Conservation (phyloP, 805 yeast species). For the Teunomyces aglyptinius region DNA sequence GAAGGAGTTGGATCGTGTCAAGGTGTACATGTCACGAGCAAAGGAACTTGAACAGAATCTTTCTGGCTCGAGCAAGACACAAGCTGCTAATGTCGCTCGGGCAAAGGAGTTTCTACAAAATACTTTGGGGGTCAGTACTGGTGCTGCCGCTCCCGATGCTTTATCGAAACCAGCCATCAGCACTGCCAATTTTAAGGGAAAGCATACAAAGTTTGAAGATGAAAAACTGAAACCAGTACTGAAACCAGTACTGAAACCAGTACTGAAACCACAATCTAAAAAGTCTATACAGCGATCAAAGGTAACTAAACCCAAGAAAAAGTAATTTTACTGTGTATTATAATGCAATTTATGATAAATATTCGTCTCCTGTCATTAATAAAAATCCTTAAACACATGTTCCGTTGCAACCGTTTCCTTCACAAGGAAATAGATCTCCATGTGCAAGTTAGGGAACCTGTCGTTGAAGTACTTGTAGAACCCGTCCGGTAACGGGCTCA, state of each 20-base stretch:
- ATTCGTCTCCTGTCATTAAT: constrained; percentile 13
- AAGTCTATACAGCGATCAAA: background rate
- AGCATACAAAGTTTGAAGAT: constrained; percentile 49
- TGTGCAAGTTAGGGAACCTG: constrained; percentile 74
- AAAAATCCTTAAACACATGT: constrained; percentile 49
- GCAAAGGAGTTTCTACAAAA: constrained; percentile 47
- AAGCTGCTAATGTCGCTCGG: constrained; percentile 27
- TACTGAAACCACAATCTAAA: constrained; percentile 1
- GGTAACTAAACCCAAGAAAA: constrained; percentile 6
- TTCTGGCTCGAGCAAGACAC: constrained; percentile 16
- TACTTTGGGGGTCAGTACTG: constrained; percentile 38
- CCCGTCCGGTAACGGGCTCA: constrained; percentile 83
- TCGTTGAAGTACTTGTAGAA: constrained; percentile 73
- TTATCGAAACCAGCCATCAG: constrained; percentile 51
- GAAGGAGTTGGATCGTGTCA: constrained; percentile 64
- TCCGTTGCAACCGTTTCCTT: constrained; percentile 59
- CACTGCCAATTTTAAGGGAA: constrained; percentile 49
- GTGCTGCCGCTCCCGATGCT: constrained; percentile 26
- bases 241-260: too few relatives aligned
- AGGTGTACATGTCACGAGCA: constrained; percentile 61
- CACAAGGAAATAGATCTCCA: constrained; percentile 70
- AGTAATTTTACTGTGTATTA: constrained; percentile 3
- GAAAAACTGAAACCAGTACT: background rate
- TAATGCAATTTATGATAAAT: background rate
- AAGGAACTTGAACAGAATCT: constrained; percentile 35